Base-by-base conservation (phyloP, 176 grass and related monocot species). In the Aegilops tauschii region DNA sequence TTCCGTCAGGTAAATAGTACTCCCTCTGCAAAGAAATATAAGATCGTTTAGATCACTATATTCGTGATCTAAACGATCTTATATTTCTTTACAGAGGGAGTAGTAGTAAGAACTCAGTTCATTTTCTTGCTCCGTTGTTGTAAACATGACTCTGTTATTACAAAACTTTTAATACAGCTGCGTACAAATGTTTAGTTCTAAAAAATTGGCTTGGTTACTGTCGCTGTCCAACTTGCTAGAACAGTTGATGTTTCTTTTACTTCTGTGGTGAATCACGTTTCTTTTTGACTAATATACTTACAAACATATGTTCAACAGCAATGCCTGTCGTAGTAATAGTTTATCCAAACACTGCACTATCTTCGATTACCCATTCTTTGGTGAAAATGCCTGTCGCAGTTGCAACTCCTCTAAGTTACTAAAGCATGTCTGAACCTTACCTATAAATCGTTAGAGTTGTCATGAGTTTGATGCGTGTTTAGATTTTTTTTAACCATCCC, bases 1-100 rank as follows among this genome's bases (percentile, higher is more conserved):
- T 95, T 95, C 21, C 90, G 96, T 29, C 93, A 98, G 92, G 96
- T 98, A 89, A 79, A 6, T 56, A 67, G 1, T 49, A 69, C 10
- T 77, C 45, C 3, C 9, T 47, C 9, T 4, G 23, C 23, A 25
- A 25, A 25, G 23, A 25, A 25, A 25, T 25, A 25, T 25, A 25
- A 25, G 23, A 25, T 25, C 23, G 23, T 25, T 25, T 25, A 25
- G 23, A 25, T 25, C 23, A 25, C 23, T 25, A 25, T 25, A 25
- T 25, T 25, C 23, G 23, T 25, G 23, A 25, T 25, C 23, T 25
- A 25, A 25, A 25, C 23, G 23, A 25, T 25, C 23, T 25, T 25
- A 25, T 25, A 25, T 25, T 25, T 25, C 23, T 25, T 25, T 25
- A 25, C 23, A 25, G 23, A 34, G 10, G 2, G 37, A 47, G 18